A percentile compares a stretch with the other conserved stretches of the same genome.
Conservation (phyloP, 192 early-diverging fungal species). For the Rhizoclosmatium sp. region DNA sequence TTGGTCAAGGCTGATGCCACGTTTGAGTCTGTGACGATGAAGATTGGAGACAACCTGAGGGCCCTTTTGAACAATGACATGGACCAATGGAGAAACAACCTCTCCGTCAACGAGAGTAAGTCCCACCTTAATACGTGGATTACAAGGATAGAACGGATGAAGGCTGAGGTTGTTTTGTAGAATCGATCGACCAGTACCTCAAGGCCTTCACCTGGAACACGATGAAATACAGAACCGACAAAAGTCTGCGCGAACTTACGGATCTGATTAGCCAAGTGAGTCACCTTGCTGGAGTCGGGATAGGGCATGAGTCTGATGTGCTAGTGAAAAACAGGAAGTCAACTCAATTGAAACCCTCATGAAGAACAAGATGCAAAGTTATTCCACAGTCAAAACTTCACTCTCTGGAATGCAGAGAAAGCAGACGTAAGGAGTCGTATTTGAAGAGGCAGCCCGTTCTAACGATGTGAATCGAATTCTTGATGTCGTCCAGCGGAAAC, state of each 20-base stretch:
- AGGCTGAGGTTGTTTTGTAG: conserved; percentile 49
- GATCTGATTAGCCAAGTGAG: conserved; percentile 78
- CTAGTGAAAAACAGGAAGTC: conserved; percentile 72
- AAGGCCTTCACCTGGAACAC: conserved; percentile 93
- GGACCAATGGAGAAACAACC: conserved; percentile 67
- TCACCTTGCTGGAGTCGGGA: background rate
- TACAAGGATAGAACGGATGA: conserved; percentile 8
- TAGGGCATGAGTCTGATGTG: background rate
- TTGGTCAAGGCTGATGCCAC: conserved; percentile 83
- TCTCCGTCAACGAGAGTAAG: conserved; percentile 86
- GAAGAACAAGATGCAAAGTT: conserved; percentile 89
- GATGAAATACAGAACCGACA: conserved; percentile 96
- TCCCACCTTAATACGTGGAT: conserved; percentile 13
- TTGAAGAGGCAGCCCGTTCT: background rate
- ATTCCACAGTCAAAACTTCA: conserved; percentile 82
- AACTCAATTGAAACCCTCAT: conserved; percentile 85
- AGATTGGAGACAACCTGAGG: conserved; percentile 87
- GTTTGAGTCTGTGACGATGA: conserved; percentile 77
- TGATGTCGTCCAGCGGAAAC: conserved; percentile 64
- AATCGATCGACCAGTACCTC: conserved; percentile 87
- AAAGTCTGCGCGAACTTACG: conserved; percentile 85
- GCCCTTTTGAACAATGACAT: conserved; percentile 72
- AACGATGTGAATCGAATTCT: background rate
- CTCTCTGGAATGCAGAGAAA: conserved; percentile 86
- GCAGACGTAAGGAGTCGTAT: conserved; percentile 66